Evolutionary conservation across 441 rosid genomes (phyloP).

Genomic region (Erodium texanum): DNA sequence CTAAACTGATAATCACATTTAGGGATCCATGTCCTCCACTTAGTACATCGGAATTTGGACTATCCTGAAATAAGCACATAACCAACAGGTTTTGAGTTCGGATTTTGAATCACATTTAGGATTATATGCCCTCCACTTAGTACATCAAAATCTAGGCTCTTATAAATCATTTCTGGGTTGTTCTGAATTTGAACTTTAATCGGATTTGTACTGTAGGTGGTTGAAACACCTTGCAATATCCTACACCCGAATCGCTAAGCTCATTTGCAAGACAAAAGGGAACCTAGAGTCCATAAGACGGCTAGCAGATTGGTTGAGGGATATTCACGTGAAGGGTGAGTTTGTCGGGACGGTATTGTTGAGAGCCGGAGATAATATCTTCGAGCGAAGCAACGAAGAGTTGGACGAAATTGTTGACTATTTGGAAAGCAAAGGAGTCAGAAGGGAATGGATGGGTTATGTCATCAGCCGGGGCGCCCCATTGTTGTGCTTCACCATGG

Average conservation of each 20-base stretch:
- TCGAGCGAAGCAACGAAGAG: slow-evolving; percentile 41
- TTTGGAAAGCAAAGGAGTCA: slow-evolving; percentile 70
- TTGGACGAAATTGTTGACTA: slow-evolving; percentile 55
- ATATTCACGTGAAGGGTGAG: slow-evolving; percentile 63
- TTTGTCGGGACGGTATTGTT: slow-evolving; percentile 57
- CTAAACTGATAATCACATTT: too few species aligned
- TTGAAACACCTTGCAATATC: slow-evolving; percentile 72
- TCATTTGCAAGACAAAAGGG: slow-evolving; percentile 60
- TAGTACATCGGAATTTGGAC: too few species aligned
- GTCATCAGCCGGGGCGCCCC: slow-evolving; percentile 70
- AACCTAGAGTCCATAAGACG: slow-evolving; percentile 51
- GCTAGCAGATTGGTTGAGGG: slow-evolving; percentile 60
- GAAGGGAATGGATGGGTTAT: slow-evolving; percentile 80
- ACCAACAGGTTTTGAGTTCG: too few species aligned
- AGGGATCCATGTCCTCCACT: too few species aligned
- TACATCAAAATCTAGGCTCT: too few species aligned
- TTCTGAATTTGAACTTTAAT: background rate
- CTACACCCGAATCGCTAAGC: slow-evolving; percentile 65
- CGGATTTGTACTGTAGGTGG: slow-evolving; percentile 61
- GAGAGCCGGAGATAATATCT: slow-evolving; percentile 54
- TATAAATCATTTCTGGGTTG: background rate
- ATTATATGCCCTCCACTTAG: background rate
- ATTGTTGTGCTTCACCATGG: slow-evolving; percentile 49
- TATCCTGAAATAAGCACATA: too few species aligned
- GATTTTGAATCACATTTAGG: background rate